Evolutionary conservation across 2,329 filamentous ascomycete genomes (phyloP).

Genomic region (Fusarium burgessii): DNA sequence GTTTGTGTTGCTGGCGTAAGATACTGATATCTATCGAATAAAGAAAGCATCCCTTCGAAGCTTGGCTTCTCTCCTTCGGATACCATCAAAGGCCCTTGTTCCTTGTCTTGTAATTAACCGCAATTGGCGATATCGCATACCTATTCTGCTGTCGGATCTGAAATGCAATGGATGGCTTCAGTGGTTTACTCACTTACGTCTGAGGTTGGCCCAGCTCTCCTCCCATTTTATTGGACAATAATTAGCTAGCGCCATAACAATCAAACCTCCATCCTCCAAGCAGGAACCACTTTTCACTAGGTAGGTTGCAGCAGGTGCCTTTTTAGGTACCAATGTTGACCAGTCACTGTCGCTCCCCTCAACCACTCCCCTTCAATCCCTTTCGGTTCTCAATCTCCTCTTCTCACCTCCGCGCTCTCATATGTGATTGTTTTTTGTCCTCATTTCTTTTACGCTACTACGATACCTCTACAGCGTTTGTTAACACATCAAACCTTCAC

Average conservation of each 20-base stretch:
- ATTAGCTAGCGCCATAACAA: constrained; percentile 14
- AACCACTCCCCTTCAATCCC: constrained; percentile 21
- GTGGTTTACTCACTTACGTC: background rate
- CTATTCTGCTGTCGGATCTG: background rate
- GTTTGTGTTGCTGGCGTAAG: background rate
- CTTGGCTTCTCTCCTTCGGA: background rate
- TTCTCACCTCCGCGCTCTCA: constrained; percentile 16
- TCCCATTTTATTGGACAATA: constrained; percentile 8
- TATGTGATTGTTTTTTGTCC: background rate
- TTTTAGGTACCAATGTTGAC: constrained; percentile 14
- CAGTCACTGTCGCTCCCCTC: constrained; percentile 23
- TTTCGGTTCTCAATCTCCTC: constrained; percentile 11
- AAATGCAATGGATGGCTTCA: background rate
- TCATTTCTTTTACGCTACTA: background rate
- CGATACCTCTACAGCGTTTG: background rate
- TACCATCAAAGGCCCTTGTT: too few species aligned
- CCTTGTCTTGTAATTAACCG: too few species aligned
- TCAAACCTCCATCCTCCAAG: constrained; percentile 20
- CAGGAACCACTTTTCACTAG: constrained; percentile 27
- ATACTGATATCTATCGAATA: background rate
- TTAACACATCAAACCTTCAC: background rate
- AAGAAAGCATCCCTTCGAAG: background rate
- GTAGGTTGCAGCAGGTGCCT: constrained; percentile 31
- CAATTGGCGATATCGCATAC: too few species aligned
- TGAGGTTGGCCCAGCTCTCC: background rate